phyloP scores from a whole-genome alignment of 1,139 yeast species.

The Geotrichum macrosporum region DNA sequence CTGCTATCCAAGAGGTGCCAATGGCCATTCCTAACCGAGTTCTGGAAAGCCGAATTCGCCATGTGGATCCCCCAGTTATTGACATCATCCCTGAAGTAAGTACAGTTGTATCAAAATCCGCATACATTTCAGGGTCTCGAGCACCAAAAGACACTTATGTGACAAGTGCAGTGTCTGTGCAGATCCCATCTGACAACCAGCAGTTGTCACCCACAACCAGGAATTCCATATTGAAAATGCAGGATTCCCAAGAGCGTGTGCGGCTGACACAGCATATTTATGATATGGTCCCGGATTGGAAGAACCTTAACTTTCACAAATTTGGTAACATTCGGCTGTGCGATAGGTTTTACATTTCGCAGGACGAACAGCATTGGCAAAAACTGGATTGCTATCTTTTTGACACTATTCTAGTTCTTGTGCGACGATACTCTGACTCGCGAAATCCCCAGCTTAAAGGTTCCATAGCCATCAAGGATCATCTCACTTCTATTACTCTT shows the following conservation, averaged over 20 bases:
- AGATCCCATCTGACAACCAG: constrained; percentile 13
- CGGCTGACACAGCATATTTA: constrained; percentile 14
- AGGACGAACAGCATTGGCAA: constrained; percentile 26
- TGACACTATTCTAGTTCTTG: constrained; percentile 25
- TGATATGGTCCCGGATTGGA: constrained; percentile 24
- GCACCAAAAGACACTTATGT: constrained; percentile 17
- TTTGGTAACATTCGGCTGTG: constrained; percentile 27
- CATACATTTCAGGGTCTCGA: constrained; percentile 1
- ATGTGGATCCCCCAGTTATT: constrained; percentile 21
- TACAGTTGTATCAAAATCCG: constrained; percentile 13
- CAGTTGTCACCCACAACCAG: constrained; percentile 18
- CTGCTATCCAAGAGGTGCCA: constrained; percentile 13
- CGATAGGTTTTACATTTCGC: constrained; percentile 25
- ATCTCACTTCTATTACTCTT: constrained; percentile 22
- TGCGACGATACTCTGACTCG: constrained; percentile 19
- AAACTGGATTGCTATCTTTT: constrained; percentile 28
- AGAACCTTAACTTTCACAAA: constrained; percentile 20
- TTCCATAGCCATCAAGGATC: constrained; percentile 24
- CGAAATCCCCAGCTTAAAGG: constrained; percentile 23
- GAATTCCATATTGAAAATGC: constrained; percentile 1
- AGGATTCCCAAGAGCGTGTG: constrained; percentile 10
- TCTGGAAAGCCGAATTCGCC: constrained; percentile 17
- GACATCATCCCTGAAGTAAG: constrained; percentile 25
- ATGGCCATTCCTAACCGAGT: constrained; percentile 19
- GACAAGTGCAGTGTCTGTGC: constrained; percentile 20